These are phyloP conservation scores for Ceratocystiopsis minuta DNA, from an alignment of 2,329 filamentous ascomycete species.

Conservation along the genomic window DNA sequence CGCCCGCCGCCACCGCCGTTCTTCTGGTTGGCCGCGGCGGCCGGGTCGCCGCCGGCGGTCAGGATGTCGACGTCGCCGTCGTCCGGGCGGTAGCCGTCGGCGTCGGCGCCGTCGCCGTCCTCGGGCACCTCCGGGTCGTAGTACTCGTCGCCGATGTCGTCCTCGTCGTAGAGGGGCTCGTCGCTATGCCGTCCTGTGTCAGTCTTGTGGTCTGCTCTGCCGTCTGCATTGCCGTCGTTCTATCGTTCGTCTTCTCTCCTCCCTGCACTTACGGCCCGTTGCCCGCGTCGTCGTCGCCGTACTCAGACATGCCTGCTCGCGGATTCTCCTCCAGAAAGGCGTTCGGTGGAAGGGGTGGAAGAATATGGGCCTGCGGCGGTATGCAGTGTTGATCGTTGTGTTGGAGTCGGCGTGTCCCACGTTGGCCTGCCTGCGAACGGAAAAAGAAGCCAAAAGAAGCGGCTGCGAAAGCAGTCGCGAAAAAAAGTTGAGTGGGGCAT, in stretches of 20 bases:
- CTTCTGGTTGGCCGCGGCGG: conserved; percentile 34
- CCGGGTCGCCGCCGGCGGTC: conserved; percentile 42
- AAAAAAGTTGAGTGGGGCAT: too few relatives aligned
- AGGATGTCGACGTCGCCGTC: conserved; percentile 38
- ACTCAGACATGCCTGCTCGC: conserved; percentile 46
- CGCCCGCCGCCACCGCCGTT: conserved; percentile 30
- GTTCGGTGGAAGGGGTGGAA: neutral
- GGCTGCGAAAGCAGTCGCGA: too few relatives aligned
- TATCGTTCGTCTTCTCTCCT: neutral
- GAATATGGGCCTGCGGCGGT: too few relatives aligned
- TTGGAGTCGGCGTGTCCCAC: too few relatives aligned
- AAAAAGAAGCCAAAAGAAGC: too few relatives aligned
- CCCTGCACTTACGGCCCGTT: conserved; percentile 32
- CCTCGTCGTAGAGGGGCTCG: conserved; percentile 55
- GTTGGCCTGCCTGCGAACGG: too few relatives aligned
- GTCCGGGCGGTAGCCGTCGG: conserved; percentile 32
- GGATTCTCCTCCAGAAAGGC: neutral
- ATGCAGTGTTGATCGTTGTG: too few relatives aligned
- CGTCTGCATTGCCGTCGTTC: neutral
- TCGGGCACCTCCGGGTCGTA: conserved; percentile 37
- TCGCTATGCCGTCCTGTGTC: conserved; percentile 31
- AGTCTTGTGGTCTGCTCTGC: neutral
- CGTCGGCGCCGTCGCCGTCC: conserved; percentile 35
- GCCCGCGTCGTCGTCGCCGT: conserved; percentile 42
- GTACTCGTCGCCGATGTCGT: conserved; percentile 37